Base-by-base conservation (phyloP, 208 protist species). In the Leishmania tarentolae region DNA sequence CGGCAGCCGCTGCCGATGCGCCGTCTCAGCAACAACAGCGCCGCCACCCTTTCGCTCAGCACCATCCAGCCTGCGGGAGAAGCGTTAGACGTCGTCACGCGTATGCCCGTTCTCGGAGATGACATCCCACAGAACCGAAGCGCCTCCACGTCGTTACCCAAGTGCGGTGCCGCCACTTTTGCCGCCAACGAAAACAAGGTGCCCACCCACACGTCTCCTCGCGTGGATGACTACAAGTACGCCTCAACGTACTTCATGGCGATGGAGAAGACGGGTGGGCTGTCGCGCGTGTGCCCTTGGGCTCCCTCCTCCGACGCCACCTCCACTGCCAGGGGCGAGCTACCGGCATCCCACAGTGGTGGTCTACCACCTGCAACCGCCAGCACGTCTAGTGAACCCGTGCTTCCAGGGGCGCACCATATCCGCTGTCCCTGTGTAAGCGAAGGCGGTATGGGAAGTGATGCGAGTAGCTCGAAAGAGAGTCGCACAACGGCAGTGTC, bases 231-330 rank as follows among this genome's bases (percentile, higher is more conserved):
- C 61, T 78, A 69, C 71, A 83, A 78, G 63, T 78, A 78, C 75
- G 73, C 69, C 46, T 82, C 83, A 0, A 78, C 81, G 9, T 84
- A 84, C 81, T 84, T 84, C 31, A 53, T 84, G 44, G 81, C 81
- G 37, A 37, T 84, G 50, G 81, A 84, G 59, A 42, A 61, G 50
- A 75, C 56, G 35, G 75, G 63, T 24, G 31, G 66, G 3, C 73
- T 68, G 46, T 40, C 52, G 24, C 61, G 63, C 17, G 61, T 44
- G 44, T 46, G 40, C 47, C 72, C 24, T 3, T 40, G 74, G 37
- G 28, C 61, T 46, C 7, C 40, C 0, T 35, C 37, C 35, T 53
- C 56, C 40, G 28, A 13, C 8, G 37, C 57, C 75, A 56, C 75
- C 75, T 50, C 75, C 11, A 8, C 46, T 21, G 28, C 21, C 53